Base-by-base conservation (phyloP, 225 moss, liverwort and hornwort species). In the Marchantia polymorpha region DNA sequence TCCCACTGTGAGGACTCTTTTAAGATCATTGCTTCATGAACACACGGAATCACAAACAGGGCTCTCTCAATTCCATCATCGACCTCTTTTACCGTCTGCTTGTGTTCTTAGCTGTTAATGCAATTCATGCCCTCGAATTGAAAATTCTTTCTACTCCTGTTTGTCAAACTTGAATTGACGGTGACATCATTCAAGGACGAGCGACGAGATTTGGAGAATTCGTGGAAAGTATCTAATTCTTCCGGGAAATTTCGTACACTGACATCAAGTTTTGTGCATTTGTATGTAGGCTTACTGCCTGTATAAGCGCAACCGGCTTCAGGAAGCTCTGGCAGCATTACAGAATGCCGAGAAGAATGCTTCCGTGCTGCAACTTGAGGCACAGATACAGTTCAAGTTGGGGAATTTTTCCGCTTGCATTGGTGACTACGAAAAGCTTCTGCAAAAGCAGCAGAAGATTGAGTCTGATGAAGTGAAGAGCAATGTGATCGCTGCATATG, bases 401-500 rank as follows among this genome's bases (percentile, higher is more conserved):
- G 97, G 93, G 26, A 84, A 95, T 30, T 77, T 88, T 77, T 75
- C 86, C 71, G 90, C 89, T 58, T 95, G 97, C 69, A 88, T 95
- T 56, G 79, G 77, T 27, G 88, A 82, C 65, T 95, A 95, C 58
- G 90, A 93, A 79, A 91, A 83, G 80, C 85, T 99, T 51, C 84
- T 92, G 10, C 89, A 90, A 60, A 88, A 91, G 14, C 80, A 85
- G 53, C 78, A 84, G 64, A 89, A 89, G 82, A 82, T 99, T 49
- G 87, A 88, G 29, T 88, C 91, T 3, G 91, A 89, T 66, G 96
- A 97, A 79, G 92, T 99, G 67, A 99, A 95, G 87, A 91, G 93
- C 85, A 99, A 99, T 77, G 82, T 95, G 60, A 87, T 99, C 61
- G 99, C 99, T 10, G 95, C 99, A 54, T 95, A 90, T 78, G 92